phyloP scores from a whole-genome alignment of 441 rosid species.

The Dalechampia spathulata region DNA sequence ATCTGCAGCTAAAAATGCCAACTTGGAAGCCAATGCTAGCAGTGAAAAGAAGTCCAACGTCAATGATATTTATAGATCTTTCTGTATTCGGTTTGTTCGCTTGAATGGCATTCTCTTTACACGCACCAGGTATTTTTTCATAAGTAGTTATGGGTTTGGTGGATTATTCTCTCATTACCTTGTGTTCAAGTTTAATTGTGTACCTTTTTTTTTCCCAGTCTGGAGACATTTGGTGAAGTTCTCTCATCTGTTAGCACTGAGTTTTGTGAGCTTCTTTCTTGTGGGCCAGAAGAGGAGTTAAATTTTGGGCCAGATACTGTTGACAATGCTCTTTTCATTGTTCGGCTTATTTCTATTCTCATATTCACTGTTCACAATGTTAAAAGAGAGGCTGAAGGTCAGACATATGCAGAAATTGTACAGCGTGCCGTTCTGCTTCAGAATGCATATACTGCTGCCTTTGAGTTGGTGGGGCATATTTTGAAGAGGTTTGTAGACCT shows the following conservation, averaged over 20 bases:
- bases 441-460: conserved; percentile 67
- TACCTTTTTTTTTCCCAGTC: conserved; percentile 36
- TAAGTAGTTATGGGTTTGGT: not conserved
- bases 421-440: conserved; percentile 83
- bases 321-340: conserved; percentile 63
- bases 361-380: conserved; percentile 66
- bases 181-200: not conserved
- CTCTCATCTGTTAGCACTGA: conserved; percentile 52
- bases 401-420: conserved; percentile 84
- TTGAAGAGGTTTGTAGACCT: conserved; percentile 58
- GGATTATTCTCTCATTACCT: conserved; percentile 1
- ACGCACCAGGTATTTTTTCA: conserved; percentile 56
- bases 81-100: conserved; percentile 75
- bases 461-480: conserved; percentile 60
- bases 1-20: conserved; percentile 37
- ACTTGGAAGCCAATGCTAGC: conserved; percentile 31
- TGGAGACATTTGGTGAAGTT: conserved; percentile 85
- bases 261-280: conserved; percentile 58
- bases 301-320: conserved; percentile 60
- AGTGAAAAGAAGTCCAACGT: conserved; percentile 39
- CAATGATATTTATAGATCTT: conserved; percentile 44
- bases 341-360: conserved; percentile 61
- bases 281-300: conserved; percentile 53
- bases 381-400: conserved; percentile 71
- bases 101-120: conserved; percentile 89